phyloP scores from a whole-genome alignment of 2,329 filamentous ascomycete genomes.

The Fusarium citri region DNA sequence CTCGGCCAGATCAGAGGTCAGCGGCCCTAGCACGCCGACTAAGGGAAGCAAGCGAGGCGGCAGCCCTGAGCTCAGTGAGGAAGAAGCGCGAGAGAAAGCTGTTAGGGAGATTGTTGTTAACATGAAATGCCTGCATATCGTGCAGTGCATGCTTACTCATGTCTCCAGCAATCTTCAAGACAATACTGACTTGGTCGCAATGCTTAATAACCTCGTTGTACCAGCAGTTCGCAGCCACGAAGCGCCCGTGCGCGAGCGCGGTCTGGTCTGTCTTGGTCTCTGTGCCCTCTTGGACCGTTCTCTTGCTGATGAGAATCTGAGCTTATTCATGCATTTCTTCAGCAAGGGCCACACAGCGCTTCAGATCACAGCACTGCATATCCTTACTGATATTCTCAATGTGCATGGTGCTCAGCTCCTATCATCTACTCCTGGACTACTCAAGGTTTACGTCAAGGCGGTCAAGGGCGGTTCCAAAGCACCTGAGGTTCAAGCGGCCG shows the following conservation, averaged over 20 bases:
- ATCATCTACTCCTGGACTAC: slow-evolving; percentile 73
- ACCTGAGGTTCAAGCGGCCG: slow-evolving; percentile 81
- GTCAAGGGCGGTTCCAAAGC: slow-evolving; percentile 77
- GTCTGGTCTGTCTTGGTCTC: slow-evolving; percentile 87
- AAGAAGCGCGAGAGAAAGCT: slow-evolving; percentile 78
- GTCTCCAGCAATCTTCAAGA: slow-evolving; percentile 88
- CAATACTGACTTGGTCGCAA: slow-evolving; percentile 92
- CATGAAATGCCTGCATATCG: slow-evolving; percentile 97
- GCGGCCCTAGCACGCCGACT: slow-evolving; percentile 69
- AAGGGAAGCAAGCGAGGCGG: slow-evolving; percentile 58
- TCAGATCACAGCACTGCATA: slow-evolving; percentile 90
- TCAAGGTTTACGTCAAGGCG: slow-evolving; percentile 88
- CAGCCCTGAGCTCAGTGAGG: slow-evolving; percentile 65
- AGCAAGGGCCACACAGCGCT: slow-evolving; percentile 90
- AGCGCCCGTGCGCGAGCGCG: slow-evolving; percentile 89
- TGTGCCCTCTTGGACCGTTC: slow-evolving; percentile 93
- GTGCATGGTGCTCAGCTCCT: slow-evolving; percentile 86
- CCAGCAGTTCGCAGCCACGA: slow-evolving; percentile 95
- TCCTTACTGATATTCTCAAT: slow-evolving; percentile 91
- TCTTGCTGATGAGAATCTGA: slow-evolving; percentile 90
- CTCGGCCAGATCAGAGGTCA: slow-evolving; percentile 88
- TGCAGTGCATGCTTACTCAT: slow-evolving; percentile 96
- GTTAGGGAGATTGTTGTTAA: slow-evolving; percentile 95
- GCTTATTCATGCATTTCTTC: slow-evolving; percentile 95
- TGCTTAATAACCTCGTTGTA: slow-evolving; percentile 96